Conservation (phyloP, 2,329 filamentous ascomycete genomes). For the Colletotrichum camelliae region DNA sequence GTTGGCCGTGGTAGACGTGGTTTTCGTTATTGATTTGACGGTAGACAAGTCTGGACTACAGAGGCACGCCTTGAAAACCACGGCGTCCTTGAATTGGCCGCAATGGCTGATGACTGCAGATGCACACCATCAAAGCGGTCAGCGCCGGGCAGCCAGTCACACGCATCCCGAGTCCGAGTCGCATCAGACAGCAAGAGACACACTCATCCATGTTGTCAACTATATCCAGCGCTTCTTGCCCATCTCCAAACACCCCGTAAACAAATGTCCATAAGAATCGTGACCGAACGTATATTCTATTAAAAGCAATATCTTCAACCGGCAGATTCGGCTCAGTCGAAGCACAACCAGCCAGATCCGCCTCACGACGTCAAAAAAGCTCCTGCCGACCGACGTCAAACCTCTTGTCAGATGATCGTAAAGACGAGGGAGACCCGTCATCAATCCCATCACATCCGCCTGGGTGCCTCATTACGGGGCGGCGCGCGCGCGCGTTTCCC, state of each 20-base stretch:
- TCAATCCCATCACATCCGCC: background rate
- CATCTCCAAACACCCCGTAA: background rate
- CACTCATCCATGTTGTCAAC: background rate
- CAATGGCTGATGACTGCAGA: background rate
- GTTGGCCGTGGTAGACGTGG: background rate
- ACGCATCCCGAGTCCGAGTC: background rate
- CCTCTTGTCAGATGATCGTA: background rate
- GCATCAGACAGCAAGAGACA: background rate
- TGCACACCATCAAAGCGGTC: background rate
- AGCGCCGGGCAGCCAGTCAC: background rate
- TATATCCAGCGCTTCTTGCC: background rate
- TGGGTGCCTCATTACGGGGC: background rate
- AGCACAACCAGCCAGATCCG: background rate
- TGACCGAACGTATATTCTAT: conserved; percentile 15
- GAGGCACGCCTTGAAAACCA: background rate
- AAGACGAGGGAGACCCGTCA: background rate
- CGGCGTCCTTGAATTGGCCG: background rate
- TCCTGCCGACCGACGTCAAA: background rate
- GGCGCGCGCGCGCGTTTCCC: background rate
- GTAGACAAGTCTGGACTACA: background rate
- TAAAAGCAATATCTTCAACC: conserved; percentile 15
- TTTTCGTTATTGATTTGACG: background rate
- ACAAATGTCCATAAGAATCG: background rate
- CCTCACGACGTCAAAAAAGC: background rate
- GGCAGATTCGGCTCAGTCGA: background rate